These are phyloP conservation scores for Septoria linicola DNA, from an alignment of 2,329 filamentous ascomycete genomes.

Conservation along the genomic window DNA sequence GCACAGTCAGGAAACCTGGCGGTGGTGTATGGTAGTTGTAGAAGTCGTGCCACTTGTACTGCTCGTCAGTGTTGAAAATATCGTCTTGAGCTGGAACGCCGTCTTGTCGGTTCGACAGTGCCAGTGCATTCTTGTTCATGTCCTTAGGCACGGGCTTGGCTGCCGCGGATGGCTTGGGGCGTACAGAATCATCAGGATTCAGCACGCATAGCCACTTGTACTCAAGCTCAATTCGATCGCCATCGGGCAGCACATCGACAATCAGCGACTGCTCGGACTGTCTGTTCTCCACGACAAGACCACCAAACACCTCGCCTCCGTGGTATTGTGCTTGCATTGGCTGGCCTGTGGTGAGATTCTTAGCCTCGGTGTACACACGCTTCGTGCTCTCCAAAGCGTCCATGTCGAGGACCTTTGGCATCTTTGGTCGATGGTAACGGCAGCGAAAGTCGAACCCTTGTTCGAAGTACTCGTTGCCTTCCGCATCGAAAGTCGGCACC, in stretches of 20 bases:
- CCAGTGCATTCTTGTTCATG: constrained; percentile 46
- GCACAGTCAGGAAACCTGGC: constrained; percentile 45
- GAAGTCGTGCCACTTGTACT: constrained; percentile 65
- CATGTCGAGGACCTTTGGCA: constrained; percentile 63
- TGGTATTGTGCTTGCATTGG: constrained; percentile 84
- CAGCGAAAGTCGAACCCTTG: constrained; percentile 92
- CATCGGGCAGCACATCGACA: constrained; percentile 79
- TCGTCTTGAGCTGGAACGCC: constrained; percentile 50
- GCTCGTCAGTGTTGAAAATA: constrained; percentile 47
- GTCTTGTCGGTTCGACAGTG: constrained; percentile 50
- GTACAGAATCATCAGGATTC: constrained; percentile 66
- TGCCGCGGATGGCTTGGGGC: constrained; percentile 71
- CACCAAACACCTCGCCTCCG: constrained; percentile 85
- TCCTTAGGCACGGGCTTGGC: constrained; percentile 67
- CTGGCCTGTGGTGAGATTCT: constrained; percentile 67
- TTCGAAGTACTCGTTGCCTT: constrained; percentile 88
- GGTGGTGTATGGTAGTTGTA: constrained; percentile 52
- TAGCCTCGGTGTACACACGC: constrained; percentile 67
- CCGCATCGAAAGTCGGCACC: constrained; percentile 82
- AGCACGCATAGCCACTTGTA: constrained; percentile 81
- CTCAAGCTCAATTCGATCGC: constrained; percentile 73
- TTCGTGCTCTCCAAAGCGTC: constrained; percentile 69
- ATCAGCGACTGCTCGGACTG: constrained; percentile 71
- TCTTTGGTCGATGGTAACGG: constrained; percentile 87
- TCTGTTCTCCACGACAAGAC: constrained; percentile 80